phyloP scores from a whole-genome alignment of 2,329 filamentous ascomycete species.

The Fonsecaea erecta region DNA sequence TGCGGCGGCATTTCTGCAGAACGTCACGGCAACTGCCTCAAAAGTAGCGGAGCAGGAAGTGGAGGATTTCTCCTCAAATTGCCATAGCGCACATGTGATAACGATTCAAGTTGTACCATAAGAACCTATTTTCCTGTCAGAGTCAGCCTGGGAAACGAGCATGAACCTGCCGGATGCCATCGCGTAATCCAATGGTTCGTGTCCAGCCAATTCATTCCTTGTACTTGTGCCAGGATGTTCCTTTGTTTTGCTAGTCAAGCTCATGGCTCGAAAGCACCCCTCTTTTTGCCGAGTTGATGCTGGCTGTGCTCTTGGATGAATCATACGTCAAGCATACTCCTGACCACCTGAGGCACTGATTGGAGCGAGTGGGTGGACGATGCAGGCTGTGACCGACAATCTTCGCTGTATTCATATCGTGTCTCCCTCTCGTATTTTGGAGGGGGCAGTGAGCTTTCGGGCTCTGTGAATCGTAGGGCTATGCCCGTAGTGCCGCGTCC shows the following conservation, averaged over 20 bases:
- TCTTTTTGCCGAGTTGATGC: background rate
- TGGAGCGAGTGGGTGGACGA: conserved; percentile 29
- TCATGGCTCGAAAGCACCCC: background rate
- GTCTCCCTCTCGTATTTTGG: background rate
- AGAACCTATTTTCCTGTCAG: background rate
- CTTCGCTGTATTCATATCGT: conserved; percentile 21
- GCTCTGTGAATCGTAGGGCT: conserved; percentile 3
- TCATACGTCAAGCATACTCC: conserved; percentile 52
- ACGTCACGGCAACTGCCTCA: background rate
- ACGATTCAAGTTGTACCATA: background rate
- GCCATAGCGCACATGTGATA: background rate
- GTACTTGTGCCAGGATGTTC: background rate
- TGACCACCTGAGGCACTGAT: conserved; percentile 42
- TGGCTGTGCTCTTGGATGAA: background rate
- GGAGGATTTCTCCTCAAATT: too few species aligned
- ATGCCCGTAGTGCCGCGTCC: background rate
- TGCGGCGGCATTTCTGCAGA: background rate
- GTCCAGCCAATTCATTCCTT: background rate
- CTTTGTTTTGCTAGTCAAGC: background rate
- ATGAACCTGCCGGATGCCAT: background rate
- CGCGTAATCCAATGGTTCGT: background rate
- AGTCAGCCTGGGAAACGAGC: background rate
- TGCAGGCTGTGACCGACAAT: conserved; percentile 13
- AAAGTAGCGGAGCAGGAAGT: background rate
- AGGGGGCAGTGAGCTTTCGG: background rate